A percentile compares a stretch with the other conserved stretches of the same genome.
Conservation (phyloP, 768 basidiomycete genomes). For the Paxillus involutus region DNA sequence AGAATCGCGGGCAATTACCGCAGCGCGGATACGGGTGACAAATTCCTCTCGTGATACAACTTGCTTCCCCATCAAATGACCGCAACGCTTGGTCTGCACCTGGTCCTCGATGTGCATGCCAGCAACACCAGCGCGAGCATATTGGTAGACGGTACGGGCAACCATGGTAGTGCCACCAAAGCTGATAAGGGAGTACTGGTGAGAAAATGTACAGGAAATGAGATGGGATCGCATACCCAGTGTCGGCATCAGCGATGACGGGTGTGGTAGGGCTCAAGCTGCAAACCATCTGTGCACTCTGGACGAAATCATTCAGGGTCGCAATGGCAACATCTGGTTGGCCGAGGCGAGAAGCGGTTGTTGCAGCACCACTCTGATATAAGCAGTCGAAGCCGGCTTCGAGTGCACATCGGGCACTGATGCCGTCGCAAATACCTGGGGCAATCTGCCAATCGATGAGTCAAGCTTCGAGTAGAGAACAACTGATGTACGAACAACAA, state of each 20-base stretch:
- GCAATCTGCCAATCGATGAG: slow-evolving; percentile 47
- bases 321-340: slow-evolving; percentile 81
- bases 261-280: slow-evolving; percentile 62
- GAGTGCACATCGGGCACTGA: slow-evolving; percentile 75
- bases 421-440: slow-evolving; percentile 80
- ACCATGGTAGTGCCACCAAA: slow-evolving; percentile 78
- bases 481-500: slow-evolving; percentile 51
- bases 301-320: slow-evolving; percentile 75
- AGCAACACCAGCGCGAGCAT: slow-evolving; percentile 67
- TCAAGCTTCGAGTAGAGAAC: neutral
- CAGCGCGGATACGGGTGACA: slow-evolving; percentile 71
- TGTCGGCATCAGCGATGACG: slow-evolving; percentile 80
- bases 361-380: slow-evolving; percentile 82
- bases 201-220: slow-evolving; percentile 14
- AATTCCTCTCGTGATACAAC: slow-evolving; percentile 80
- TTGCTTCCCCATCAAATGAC: slow-evolving; percentile 79
- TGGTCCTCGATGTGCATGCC: slow-evolving; percentile 81
- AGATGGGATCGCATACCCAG: slow-evolving; percentile 46
- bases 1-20: slow-evolving; percentile 72
- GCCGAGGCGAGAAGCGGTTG: slow-evolving; percentile 75
- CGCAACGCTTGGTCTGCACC: slow-evolving; percentile 78
- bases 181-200: slow-evolving; percentile 17
- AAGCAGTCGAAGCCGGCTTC: slow-evolving; percentile 78
- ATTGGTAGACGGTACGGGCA: slow-evolving; percentile 73
- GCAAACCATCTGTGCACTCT: slow-evolving; percentile 70